These are phyloP conservation scores for Allomyces arbusculus DNA, from an alignment of 192 early-diverging fungal species.

Conservation along the genomic window DNA sequence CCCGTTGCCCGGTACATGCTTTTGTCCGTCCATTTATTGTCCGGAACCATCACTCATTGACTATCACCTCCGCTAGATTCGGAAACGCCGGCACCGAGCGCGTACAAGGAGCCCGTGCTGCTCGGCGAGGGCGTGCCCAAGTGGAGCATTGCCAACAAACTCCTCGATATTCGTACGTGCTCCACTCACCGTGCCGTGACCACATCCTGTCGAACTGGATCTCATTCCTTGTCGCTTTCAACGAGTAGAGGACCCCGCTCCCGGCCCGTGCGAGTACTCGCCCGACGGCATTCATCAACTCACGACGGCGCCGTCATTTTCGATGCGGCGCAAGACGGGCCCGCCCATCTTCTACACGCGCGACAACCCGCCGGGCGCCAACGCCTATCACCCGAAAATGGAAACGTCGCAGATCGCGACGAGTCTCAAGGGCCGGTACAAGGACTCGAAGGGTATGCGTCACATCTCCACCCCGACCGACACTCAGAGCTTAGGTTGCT, in stretches of 20 bases:
- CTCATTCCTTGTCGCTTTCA: background rate
- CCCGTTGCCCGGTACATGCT: background rate
- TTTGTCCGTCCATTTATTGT: background rate
- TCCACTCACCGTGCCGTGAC: no score
- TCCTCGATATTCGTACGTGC: background rate
- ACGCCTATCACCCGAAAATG: background rate
- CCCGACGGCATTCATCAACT: background rate
- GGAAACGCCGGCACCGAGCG: background rate
- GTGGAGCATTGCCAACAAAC: background rate
- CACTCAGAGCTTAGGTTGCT: no score
- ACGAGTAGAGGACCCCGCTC: background rate
- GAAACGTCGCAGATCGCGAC: background rate
- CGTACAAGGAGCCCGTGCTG: background rate
- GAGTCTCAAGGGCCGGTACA: background rate
- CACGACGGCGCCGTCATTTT: background rate
- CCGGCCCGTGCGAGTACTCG: background rate
- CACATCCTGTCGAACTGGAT: no score
- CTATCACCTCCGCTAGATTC: background rate
- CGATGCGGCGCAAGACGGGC: background rate
- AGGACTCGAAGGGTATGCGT: background rate
- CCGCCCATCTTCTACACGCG: background rate
- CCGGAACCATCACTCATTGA: background rate
- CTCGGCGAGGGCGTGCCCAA: background rate
- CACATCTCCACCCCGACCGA: no score
- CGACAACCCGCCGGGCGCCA: background rate